phyloP scores from a whole-genome alignment of 441 rosid genomes.

The Aleurites moluccanus region DNA sequence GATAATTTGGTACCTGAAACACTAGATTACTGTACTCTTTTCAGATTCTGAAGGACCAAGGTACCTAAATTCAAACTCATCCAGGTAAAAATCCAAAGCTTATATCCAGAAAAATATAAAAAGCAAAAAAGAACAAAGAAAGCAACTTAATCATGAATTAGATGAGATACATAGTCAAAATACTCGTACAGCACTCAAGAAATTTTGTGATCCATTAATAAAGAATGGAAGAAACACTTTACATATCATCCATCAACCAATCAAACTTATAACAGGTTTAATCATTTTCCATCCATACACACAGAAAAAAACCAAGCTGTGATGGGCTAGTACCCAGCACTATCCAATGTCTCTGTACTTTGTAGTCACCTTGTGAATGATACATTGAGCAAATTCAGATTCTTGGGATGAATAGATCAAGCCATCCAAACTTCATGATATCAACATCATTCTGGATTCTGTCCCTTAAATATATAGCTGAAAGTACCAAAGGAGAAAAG shows the following conservation, averaged over 20 bases:
- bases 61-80: slow-evolving; percentile 40
- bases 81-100: slow-evolving; percentile 38
- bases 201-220: slow-evolving; percentile 8
- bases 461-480: slow-evolving; percentile 6
- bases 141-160: slow-evolving; percentile 10
- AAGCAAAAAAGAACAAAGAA: neutral
- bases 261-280: neutral
- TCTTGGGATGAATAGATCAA: slow-evolving; percentile 17
- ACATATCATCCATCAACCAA: slow-evolving; percentile 15
- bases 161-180: slow-evolving; percentile 13
- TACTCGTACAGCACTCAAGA: neutral
- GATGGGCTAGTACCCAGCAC: slow-evolving; percentile 23
- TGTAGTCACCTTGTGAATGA: slow-evolving; percentile 28
- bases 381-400: slow-evolving; percentile 18
- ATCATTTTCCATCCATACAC: slow-evolving; percentile 17
- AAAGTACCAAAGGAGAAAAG: neutral
- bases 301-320: slow-evolving; percentile 16
- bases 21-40: slow-evolving; percentile 32
- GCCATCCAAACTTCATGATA: slow-evolving; percentile 7
- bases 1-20: slow-evolving; percentile 33
- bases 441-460: neutral
- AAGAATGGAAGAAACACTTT: slow-evolving; percentile 5
- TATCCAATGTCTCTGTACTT: slow-evolving; percentile 27
- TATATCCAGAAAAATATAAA: slow-evolving; percentile 27
- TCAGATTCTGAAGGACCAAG: slow-evolving; percentile 28